Base-by-base conservation (phyloP, 1,139 yeast species). In the Nakaseomyces sp. region DNA sequence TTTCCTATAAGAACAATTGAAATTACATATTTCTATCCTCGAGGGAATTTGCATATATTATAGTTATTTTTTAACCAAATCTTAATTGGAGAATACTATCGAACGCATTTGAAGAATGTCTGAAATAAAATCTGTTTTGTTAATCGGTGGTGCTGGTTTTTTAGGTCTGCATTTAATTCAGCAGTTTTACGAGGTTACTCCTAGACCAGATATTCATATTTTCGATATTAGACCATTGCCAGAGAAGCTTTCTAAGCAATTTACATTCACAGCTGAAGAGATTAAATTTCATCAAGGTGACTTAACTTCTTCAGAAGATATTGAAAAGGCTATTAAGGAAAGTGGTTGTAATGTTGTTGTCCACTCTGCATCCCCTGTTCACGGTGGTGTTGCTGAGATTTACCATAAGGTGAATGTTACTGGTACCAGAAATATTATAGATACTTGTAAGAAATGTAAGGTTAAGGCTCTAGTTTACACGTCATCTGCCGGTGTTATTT, bases 321-420 rank as follows among this genome's bases (percentile, higher is more conserved):
- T 93, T 9, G 61, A 69, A 4, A 59, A 65, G 4, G 96, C 95
- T 0, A 76, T 91, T 32, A 61, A 65, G 29, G 61, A 58, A 15
- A 72, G 84, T 24, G 64, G 71, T 29, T 87, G 95, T 47, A 76
- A 78, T 41, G 91, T 87, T 0, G 76, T 93, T 37, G 95, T 93
- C 4, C 98, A 93, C 63, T 85, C 96, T 1, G 98, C 97, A 1
- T 89, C 97, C 4, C 99, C 99, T 8, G 75, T 89, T 61, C 96
- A 88, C 61, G 96, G 96, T 2, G 72, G 83, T 54, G 77, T 79
- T 24, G 83, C 83, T 51, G 80, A 76, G 30, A 75, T 91, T 40
- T 91, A 91, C 64, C 82, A 81, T 54, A 84, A 84, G 58, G 98
- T 93, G 43, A 93, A 93, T 57, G 93, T 93, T 24, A 76, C 77